Evolutionary conservation across 768 basidiomycete species (phyloP).

Genomic region (Coprinellus aureogranulatus): DNA sequence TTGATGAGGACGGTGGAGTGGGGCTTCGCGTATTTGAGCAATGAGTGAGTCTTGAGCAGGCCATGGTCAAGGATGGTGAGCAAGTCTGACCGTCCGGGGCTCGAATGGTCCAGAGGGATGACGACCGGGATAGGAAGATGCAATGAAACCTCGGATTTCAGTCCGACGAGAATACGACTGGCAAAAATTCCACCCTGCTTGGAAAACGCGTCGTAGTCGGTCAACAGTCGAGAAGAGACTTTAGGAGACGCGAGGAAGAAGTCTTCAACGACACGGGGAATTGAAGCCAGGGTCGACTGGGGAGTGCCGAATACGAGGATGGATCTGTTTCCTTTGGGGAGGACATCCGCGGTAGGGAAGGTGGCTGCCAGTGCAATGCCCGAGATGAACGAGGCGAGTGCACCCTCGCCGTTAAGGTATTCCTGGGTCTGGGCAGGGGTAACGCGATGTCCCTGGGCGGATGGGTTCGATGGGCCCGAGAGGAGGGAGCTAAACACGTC

Average conservation of each 20-base stretch:
- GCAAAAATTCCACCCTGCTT: conserved; percentile 68
- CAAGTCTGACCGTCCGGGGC: conserved; percentile 60
- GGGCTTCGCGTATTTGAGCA: conserved; percentile 64
- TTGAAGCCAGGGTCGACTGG: conserved; percentile 49
- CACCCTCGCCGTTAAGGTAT: conserved; percentile 42
- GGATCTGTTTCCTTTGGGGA: conserved; percentile 44
- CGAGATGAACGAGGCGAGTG: conserved; percentile 44
- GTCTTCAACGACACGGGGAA: conserved; percentile 56
- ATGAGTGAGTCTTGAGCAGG: conserved; percentile 74
- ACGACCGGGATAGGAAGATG: conserved; percentile 52
- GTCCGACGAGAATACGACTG: conserved; percentile 65
- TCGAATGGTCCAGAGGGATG: conserved; percentile 53
- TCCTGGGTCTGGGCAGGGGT: conserved; percentile 55
- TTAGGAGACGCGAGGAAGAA: conserved; percentile 53
- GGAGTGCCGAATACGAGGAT: conserved; percentile 67
- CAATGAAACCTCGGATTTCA: conserved; percentile 34
- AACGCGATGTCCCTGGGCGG: conserved; percentile 56
- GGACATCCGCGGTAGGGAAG: conserved; percentile 20
- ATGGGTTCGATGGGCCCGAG: conserved; percentile 29
- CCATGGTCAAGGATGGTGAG: conserved; percentile 71
- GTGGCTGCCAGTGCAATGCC: conserved; percentile 25
- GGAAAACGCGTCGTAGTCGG: conserved; percentile 73
- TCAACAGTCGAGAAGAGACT: conserved; percentile 59
- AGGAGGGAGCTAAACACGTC: conserved; percentile 67
- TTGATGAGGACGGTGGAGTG: conserved; percentile 71